phyloP scores from a whole-genome alignment of 371 early-diverging fungal species.

The Pancytospora philotis region DNA sequence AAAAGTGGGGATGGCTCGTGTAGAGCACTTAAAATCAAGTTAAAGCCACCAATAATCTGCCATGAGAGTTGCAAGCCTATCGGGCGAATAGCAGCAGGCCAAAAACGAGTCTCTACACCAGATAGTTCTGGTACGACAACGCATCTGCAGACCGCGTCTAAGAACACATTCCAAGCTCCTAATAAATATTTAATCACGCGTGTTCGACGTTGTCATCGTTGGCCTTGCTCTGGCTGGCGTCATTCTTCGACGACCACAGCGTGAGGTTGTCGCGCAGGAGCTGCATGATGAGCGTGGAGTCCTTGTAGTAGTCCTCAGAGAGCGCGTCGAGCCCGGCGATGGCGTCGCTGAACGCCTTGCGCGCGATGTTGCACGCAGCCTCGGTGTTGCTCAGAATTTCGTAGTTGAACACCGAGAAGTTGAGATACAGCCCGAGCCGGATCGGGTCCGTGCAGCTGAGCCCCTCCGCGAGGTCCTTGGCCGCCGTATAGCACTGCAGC shows the following conservation, averaged over 20 bases:
- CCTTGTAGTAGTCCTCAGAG: slow-evolving; percentile 97
- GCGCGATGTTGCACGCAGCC: slow-evolving; percentile 92
- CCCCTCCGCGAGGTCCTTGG: slow-evolving; percentile 80
- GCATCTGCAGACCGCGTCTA: no score
- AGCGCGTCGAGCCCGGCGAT: slow-evolving; percentile 95
- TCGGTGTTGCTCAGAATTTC: slow-evolving; percentile 96
- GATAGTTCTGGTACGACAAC: no score
- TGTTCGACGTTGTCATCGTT: background rate
- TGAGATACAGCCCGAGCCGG: slow-evolving; percentile 91
- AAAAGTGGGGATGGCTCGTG: no score
- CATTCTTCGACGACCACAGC: slow-evolving; percentile 71
- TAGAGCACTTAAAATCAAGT: no score
- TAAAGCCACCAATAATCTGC: no score
- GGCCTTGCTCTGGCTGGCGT: slow-evolving; percentile 16
- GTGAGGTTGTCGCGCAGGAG: slow-evolving; percentile 95
- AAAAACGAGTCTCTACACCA: no score
- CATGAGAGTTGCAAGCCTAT: no score
- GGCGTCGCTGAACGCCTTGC: slow-evolving; percentile 96
- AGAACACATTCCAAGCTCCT: no score
- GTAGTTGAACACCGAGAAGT: slow-evolving; percentile 99
- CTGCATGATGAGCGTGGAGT: slow-evolving; percentile 99
- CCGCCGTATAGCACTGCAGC: slow-evolving; percentile 83
- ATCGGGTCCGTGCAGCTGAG: slow-evolving; percentile 92
- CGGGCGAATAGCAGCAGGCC: no score
- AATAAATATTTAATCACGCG: background rate